Base-by-base conservation (phyloP, 192 early-diverging fungal genomes). In the Endogone sp. region DNA sequence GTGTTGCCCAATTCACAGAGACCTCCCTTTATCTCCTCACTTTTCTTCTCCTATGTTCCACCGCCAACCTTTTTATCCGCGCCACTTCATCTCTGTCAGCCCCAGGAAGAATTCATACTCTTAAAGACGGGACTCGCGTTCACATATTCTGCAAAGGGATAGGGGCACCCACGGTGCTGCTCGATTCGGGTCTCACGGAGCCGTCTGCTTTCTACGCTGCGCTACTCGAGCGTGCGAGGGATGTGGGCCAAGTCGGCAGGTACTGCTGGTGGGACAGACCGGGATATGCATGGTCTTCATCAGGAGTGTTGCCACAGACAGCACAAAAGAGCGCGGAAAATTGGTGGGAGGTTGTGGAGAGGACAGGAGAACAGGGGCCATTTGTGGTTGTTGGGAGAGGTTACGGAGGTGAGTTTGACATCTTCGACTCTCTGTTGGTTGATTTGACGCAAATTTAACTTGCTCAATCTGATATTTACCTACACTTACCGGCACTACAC, bases 221-320 rank as follows among this genome's bases (percentile, higher is more conserved):
- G 9, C 31, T 67, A 27, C 28, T 67, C 23, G 26, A 55, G 22
- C 56, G 59, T 0, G 56, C 59, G 1, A 54, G 31, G 25, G 29
- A 67, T 55, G 65, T 23, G 23, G 65, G 65, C 25, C n/a, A 67
- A n/a, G 31, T 67, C 25, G 65, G 65, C 11, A 55, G 65, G 6
- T 67, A 67, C 56, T 67, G 65, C 27, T 67, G 65, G 65, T 67
- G 59, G 26, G 55, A 67, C 21, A 55, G 65, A 23, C 56, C 65
- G 20, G 65, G 65, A 11, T 67, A 67, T 30, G 65, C 56, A 20
- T 67, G 65, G 65, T 67, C 65, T 2, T 20, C 65, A 13, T 59
- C 56, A 16, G 65, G 65, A 20, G 27, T 28, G 22, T 58, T 67
- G 22, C 65, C 65, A 10, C 56, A 55, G 59, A 67, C 65, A 2